Conservation (phyloP, 331 rosid species). For the Arachis monticola region DNA sequence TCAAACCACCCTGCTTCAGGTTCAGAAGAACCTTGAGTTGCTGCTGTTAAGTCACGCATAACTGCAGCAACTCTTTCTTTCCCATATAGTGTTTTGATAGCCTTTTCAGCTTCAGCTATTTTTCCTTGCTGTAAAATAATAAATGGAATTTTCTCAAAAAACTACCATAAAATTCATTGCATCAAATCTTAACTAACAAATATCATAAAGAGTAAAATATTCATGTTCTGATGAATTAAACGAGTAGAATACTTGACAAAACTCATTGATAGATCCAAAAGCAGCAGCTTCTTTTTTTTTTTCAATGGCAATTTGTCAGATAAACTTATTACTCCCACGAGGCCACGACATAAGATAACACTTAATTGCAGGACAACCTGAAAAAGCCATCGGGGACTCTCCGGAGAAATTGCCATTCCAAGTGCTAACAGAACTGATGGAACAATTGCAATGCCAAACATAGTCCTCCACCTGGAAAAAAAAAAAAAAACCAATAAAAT, state of each 20-base stretch:
- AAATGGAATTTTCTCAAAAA: slow-evolving; percentile 38
- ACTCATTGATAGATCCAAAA: slow-evolving; percentile 13
- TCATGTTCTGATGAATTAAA: slow-evolving; percentile 5
- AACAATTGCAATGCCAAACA: slow-evolving; percentile 87
- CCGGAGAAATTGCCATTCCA: slow-evolving; percentile 93
- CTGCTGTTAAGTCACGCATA: slow-evolving; percentile 63
- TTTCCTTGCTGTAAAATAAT: slow-evolving; percentile 84
- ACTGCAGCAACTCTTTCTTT: slow-evolving; percentile 81
- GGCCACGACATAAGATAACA: slow-evolving; percentile 7
- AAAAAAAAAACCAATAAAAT: slow-evolving; percentile 13
- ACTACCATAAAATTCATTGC: slow-evolving; percentile 35
- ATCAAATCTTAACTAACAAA: slow-evolving; percentile 20
- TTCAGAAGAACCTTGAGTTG: slow-evolving; percentile 82
- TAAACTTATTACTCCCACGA: slow-evolving; percentile 22
- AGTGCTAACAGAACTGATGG: slow-evolving; percentile 88
- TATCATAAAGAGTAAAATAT: neutral
- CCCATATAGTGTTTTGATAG: slow-evolving; percentile 70
- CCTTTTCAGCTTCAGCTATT: slow-evolving; percentile 76
- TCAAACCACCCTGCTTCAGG: slow-evolving; percentile 98
- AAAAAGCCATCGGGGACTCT: slow-evolving; percentile 97
- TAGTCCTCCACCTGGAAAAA: slow-evolving; percentile 86
- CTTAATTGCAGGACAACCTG: slow-evolving; percentile 62
- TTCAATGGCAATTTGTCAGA: neutral
- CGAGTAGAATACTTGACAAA: slow-evolving; percentile 1
- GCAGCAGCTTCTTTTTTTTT: neutral